Evolutionary conservation across 345 rosid species (phyloP).

Genomic region (Kernera saxatilis): DNA sequence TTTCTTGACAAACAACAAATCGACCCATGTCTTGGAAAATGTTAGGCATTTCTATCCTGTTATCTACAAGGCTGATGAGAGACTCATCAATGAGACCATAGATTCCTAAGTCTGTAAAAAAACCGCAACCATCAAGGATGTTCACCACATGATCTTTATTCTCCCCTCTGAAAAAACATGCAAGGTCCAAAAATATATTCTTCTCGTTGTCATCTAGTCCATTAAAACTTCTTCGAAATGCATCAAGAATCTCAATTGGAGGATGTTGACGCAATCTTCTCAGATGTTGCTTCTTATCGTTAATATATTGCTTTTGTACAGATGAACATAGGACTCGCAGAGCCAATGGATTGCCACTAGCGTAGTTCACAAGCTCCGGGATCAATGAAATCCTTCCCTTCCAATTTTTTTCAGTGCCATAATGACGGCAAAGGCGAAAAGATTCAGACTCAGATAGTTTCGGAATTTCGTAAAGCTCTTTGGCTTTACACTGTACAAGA

Average conservation of each 20-base stretch:
- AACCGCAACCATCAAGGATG: constrained; percentile 21
- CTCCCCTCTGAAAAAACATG: constrained; percentile 32
- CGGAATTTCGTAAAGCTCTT: neutral
- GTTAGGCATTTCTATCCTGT: constrained; percentile 23
- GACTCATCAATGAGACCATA: constrained; percentile 28
- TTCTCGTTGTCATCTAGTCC: constrained; percentile 15
- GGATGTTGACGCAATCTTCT: constrained; percentile 17
- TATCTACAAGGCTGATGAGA: constrained; percentile 11
- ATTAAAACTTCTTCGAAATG: constrained; percentile 28
- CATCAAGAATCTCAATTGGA: neutral
- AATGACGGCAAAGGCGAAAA: neutral
- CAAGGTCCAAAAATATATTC: constrained; percentile 34
- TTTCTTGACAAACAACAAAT: constrained; percentile 8
- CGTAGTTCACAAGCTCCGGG: neutral
- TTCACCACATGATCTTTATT: neutral
- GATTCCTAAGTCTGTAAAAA: constrained; percentile 1
- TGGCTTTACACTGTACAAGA: constrained; percentile 14
- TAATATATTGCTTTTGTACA: neutral
- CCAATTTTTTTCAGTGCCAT: neutral
- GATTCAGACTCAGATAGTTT: neutral
- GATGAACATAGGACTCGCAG: constrained; percentile 28
- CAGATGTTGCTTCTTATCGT: constrained; percentile 11
- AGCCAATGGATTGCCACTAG: constrained; percentile 34
- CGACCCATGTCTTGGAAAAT: constrained; percentile 30
- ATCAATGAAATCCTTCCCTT: neutral